These are phyloP conservation scores for Neurospora sp. DNA, from an alignment of 2,329 filamentous ascomycete genomes.

Conservation along the genomic window DNA sequence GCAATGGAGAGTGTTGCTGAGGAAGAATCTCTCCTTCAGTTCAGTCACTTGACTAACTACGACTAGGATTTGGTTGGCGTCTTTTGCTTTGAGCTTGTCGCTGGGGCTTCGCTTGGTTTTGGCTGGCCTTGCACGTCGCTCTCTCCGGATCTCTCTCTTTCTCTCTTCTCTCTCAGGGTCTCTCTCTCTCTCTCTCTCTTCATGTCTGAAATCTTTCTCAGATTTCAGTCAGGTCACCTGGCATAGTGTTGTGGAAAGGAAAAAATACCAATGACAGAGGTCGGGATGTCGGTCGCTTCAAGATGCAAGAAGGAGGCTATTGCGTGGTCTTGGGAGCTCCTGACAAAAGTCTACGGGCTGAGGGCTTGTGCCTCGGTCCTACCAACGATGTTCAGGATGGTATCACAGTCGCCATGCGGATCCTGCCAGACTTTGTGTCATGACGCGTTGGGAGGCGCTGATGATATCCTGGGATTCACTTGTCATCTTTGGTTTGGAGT, in stretches of 20 bases:
- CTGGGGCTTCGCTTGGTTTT: neutral
- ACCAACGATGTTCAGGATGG: too few relatives aligned
- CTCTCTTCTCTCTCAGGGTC: neutral
- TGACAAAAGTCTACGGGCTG: conserved; percentile 84
- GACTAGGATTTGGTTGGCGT: neutral
- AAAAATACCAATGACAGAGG: neutral
- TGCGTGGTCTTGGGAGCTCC: conserved; percentile 81
- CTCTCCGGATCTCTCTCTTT: neutral
- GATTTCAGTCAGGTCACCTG: neutral
- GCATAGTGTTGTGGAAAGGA: too few relatives aligned
- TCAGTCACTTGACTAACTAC: neutral
- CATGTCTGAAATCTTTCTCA: neutral
- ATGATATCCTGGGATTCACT: neutral
- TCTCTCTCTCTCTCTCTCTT: neutral
- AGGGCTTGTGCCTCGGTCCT: too few relatives aligned
- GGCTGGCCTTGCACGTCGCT: neutral
- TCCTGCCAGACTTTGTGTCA: conserved; percentile 49
- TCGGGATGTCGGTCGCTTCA: conserved; percentile 46
- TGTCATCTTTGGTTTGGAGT: neutral
- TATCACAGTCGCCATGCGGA: conserved; percentile 27
- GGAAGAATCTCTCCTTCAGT: neutral
- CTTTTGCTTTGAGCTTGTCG: neutral
- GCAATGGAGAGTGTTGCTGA: neutral
- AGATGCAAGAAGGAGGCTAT: conserved; percentile 67
- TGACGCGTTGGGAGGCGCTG: neutral